Conservation (phyloP, 257 asterid species). For the Rubia yunnanensis region DNA sequence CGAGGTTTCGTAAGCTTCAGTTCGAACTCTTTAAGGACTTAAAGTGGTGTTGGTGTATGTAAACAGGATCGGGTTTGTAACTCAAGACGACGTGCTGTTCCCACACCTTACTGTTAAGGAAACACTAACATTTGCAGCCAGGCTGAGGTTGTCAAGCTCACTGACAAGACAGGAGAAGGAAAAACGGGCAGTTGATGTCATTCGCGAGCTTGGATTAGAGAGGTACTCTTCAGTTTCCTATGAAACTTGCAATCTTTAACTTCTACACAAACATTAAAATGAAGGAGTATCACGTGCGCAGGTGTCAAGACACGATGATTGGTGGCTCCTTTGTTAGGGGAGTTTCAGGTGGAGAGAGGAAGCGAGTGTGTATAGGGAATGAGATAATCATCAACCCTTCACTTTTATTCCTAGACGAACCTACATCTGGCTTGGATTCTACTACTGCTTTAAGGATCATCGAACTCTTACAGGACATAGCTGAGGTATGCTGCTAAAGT, state of each 20-base stretch:
- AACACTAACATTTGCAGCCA: slow-evolving; percentile 75
- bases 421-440: slow-evolving; percentile 95
- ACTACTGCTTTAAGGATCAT: slow-evolving; percentile 92
- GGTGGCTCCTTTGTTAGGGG: slow-evolving; percentile 98
- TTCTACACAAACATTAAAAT: background rate
- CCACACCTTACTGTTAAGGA: slow-evolving; percentile 95
- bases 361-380: slow-evolving; percentile 85
- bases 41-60: background rate
- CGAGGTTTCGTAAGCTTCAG: background rate
- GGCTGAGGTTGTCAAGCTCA: slow-evolving; percentile 57
- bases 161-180: slow-evolving; percentile 67
- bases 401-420: slow-evolving; percentile 81
- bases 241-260: background rate
- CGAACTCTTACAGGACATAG: slow-evolving; percentile 71
- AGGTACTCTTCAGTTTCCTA: slow-evolving; percentile 31
- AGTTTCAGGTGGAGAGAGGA: slow-evolving; percentile 95
- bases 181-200: slow-evolving; percentile 67
- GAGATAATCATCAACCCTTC: slow-evolving; percentile 93
- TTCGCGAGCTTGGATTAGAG: slow-evolving; percentile 77
- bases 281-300: slow-evolving; percentile 14
- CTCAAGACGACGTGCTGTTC: slow-evolving; percentile 92
- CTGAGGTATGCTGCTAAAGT: slow-evolving; percentile 42
- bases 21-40: background rate
- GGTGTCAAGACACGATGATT: slow-evolving; percentile 95
- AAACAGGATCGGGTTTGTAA: slow-evolving; percentile 95